Conservation (phyloP, 2,329 filamentous ascomycete genomes). For the Verticillium albo-atrum region DNA sequence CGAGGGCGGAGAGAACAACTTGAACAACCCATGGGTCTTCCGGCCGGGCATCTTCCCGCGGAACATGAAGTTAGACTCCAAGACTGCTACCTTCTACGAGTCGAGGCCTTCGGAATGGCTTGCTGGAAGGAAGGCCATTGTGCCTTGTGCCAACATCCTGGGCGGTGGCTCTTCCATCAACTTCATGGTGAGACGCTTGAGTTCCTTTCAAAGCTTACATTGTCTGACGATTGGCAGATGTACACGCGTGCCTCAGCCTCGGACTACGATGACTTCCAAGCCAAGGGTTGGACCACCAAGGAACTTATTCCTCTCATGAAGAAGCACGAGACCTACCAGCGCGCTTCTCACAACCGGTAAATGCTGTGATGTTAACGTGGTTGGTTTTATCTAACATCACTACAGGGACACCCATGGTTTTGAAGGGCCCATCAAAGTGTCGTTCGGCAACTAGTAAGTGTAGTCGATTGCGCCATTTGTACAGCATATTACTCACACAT, state of each 20-base stretch:
- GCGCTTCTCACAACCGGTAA: slow-evolving; percentile 54
- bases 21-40: slow-evolving; percentile 76
- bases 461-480: neutral
- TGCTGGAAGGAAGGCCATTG: slow-evolving; percentile 64
- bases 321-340: slow-evolving; percentile 77
- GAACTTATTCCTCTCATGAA: slow-evolving; percentile 72
- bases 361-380: neutral
- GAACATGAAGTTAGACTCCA: slow-evolving; percentile 76
- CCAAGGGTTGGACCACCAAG: slow-evolving; percentile 74
- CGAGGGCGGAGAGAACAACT: slow-evolving; percentile 66
- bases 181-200: slow-evolving; percentile 54
- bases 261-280: slow-evolving; percentile 75
- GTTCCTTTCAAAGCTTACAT: neutral
- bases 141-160: slow-evolving; percentile 70
- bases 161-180: slow-evolving; percentile 73
- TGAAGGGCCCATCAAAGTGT: slow-evolving; percentile 78
- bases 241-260: slow-evolving; percentile 68
- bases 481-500: slow-evolving; percentile 2
- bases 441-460: slow-evolving; percentile 65
- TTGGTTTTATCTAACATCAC: neutral
- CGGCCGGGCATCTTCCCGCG: slow-evolving; percentile 72
- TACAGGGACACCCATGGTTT: slow-evolving; percentile 65
- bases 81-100: slow-evolving; percentile 78
- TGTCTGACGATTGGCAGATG: slow-evolving; percentile 43
- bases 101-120: slow-evolving; percentile 71